phyloP scores from a whole-genome alignment of 2,329 filamentous ascomycete species.

The Pseudodiploospora longispora region DNA sequence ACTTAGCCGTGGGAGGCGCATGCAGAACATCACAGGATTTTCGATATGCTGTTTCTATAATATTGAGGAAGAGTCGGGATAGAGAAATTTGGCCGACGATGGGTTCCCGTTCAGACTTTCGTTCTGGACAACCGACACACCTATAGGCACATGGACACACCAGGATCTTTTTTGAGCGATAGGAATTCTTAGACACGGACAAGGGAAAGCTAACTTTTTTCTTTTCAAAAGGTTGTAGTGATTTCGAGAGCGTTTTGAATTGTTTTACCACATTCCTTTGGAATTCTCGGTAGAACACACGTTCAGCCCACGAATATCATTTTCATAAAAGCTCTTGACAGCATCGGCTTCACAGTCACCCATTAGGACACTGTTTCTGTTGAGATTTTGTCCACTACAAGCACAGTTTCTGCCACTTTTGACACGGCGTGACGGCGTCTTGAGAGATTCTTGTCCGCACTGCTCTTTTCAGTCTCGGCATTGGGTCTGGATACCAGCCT shows the following conservation, averaged over 20 bases:
- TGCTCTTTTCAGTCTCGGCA: constrained; percentile 29
- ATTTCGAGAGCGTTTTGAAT: constrained; percentile 32
- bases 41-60: too few relatives aligned
- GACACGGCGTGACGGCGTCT: constrained; percentile 33
- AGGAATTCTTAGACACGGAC: too few relatives aligned
- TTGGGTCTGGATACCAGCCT: constrained; percentile 28
- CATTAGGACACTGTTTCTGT: constrained; percentile 10
- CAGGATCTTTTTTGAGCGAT: too few relatives aligned
- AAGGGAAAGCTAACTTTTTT: too few relatives aligned
- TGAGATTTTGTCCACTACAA: constrained; percentile 14
- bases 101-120: too few relatives aligned
- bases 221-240: constrained; percentile 26
- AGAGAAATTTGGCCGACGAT: too few relatives aligned
- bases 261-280: constrained; percentile 32
- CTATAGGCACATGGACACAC: too few relatives aligned
- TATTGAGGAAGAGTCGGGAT: too few relatives aligned
- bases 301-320: constrained; percentile 19
- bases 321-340: constrained; percentile 16
- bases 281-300: constrained; percentile 30
- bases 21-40: too few relatives aligned
- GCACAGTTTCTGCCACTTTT: constrained; percentile 23
- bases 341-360: constrained; percentile 16
- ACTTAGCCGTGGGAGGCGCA: too few relatives aligned
- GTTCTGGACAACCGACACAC: too few relatives aligned
- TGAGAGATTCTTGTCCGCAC: constrained; percentile 28